Evolutionary conservation across 805 yeast species (phyloP).

Genomic region (Candida tammaniensis): DNA sequence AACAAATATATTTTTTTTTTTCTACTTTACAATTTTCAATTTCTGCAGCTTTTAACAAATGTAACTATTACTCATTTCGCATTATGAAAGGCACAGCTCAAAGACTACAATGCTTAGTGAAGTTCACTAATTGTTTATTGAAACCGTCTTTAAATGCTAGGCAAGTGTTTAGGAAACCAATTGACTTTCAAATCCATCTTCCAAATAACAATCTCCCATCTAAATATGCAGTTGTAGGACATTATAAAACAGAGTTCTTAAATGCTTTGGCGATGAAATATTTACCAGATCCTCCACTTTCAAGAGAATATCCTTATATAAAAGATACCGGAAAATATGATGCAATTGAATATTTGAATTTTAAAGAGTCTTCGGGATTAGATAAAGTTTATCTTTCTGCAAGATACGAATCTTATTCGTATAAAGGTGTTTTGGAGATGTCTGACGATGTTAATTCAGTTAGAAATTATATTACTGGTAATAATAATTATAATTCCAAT

Average conservation of each 20-base stretch:
- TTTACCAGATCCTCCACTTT: conserved; percentile 48
- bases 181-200: conserved; percentile 22
- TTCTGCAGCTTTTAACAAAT: too few species aligned
- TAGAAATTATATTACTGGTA: conserved; percentile 52
- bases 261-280: conserved; percentile 55
- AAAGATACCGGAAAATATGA: conserved; percentile 25
- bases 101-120: conserved; percentile 13
- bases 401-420: conserved; percentile 71
- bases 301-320: conserved; percentile 56
- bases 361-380: conserved; percentile 33
- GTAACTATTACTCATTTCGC: too few species aligned
- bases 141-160: conserved; percentile 7
- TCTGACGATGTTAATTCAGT: conserved; percentile 66
- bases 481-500: conserved; percentile 47
- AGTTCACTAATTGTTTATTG: conserved; percentile 10
- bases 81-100: too few species aligned
- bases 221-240: conserved; percentile 33
- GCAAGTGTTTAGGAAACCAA: conserved; percentile 21
- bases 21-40: too few species aligned
- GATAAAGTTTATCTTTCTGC: conserved; percentile 76
- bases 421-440: conserved; percentile 60
- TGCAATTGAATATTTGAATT: conserved; percentile 30
- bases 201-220: conserved; percentile 17
- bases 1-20: too few species aligned
- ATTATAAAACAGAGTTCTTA: conserved; percentile 53